Conservation (phyloP, 2,329 filamentous ascomycete genomes). For the Pyricularia pennisetigena region DNA sequence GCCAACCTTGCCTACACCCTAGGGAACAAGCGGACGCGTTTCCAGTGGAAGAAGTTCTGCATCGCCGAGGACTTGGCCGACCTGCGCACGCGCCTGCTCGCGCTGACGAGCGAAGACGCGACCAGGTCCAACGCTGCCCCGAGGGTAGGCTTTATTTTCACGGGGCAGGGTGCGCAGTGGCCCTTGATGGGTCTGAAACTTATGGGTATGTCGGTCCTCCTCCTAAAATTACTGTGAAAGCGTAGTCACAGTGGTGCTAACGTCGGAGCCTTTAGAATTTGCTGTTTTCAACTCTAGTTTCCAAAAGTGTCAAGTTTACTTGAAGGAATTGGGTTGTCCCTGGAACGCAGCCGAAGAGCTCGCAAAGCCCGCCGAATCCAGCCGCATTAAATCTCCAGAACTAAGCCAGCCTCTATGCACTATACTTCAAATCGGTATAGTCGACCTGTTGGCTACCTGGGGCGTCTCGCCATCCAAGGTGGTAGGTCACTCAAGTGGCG, state of each 20-base stretch:
- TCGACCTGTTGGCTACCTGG: conserved; percentile 23
- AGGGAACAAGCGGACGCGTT: background rate
- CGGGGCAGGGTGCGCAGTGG: conserved; percentile 22
- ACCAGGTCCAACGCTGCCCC: background rate
- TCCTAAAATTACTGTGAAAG: background rate
- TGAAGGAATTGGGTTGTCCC: conserved; percentile 6
- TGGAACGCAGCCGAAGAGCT: conserved; percentile 21
- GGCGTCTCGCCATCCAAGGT: conserved; percentile 22
- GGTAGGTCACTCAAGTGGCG: conserved; percentile 25
- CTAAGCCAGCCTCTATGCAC: conserved; percentile 23
- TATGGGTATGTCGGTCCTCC: conserved; percentile 7
- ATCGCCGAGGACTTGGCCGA: background rate
- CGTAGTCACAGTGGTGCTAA: too few relatives aligned
- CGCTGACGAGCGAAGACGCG: background rate
- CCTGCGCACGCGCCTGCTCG: too few relatives aligned
- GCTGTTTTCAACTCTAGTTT: background rate
- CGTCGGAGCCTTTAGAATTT: background rate
- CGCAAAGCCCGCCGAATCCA: conserved; percentile 15
- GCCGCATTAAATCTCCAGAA: conserved; percentile 10
- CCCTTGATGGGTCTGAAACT: conserved; percentile 19
- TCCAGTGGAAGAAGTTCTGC: background rate
- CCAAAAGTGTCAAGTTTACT: conserved; percentile 10
- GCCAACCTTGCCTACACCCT: background rate
- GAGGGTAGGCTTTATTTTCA: conserved; percentile 19
- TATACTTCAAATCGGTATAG: conserved; percentile 28